Evolutionary conservation across 306 rosid genomes (phyloP), one percentile per base, ranked within the genome.

Genomic region (Pyrus pyrifolia): DNA sequence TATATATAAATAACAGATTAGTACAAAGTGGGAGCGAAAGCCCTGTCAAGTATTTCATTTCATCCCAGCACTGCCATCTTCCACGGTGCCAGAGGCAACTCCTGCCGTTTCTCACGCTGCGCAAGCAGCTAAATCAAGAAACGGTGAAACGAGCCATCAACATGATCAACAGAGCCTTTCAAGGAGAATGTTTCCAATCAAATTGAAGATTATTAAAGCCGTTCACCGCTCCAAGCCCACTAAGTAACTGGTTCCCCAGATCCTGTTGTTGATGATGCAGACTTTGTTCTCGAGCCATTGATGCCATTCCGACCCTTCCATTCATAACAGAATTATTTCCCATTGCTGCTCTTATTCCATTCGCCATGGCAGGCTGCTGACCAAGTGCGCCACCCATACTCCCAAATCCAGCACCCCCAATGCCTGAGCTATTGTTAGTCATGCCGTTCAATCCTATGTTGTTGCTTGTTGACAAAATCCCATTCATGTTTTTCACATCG

Each of bases 151-250:
- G 65, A 40, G 71, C 76, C 75, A 67, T 67, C 40, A 45, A 22
- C 46, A 6, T 68, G 79, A 76, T 76, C 81, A 68, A 81, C 10
- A 46, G 68, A 78, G 78, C 83, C 78, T 73, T 80, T 92, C 89
- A 90, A 31, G 96, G 96, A 27, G 96, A 89, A 19, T 90, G 67
- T 82, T 90, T 96, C 95, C 98, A 96, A 82, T 91, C 99, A 80
- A 82, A 95, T 83, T 87, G 97, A 85, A 91, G 88, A 88, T 85
- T 96, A 72, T 76, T 93, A 80, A 82, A 96, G 68, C 97, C 87
- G 58, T 91, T 92, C 62, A 81, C 96, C 14, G 98, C 90, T 83
- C 97, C 98, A 69, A 91, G 83, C 45, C 99, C 97, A 78, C 90
- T 78, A 71, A 96, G 91, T 76, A 92, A 83, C 79, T 92, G 97